Percentiles rank a stretch among this genome's conserved stretches.
Evolutionary conservation across 2,329 filamentous ascomycete species (phyloP).

Genomic region (Stagonosporopsis rhizophila): DNA sequence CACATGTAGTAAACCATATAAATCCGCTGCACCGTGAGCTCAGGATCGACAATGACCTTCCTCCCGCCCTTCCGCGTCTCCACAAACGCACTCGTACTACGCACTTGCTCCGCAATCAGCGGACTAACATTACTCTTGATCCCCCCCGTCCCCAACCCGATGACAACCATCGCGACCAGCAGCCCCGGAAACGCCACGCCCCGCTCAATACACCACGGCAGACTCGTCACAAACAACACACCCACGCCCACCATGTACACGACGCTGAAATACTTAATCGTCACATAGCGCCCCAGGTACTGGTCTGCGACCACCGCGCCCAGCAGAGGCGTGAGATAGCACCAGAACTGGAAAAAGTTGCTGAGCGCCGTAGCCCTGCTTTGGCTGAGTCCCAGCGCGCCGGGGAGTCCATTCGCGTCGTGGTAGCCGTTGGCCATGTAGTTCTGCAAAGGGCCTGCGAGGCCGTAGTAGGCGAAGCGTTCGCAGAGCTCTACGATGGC

Average conservation of each 20-base stretch:
- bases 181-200: conserved; percentile 69
- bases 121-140: conserved; percentile 79
- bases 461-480: conserved; percentile 56
- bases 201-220: conserved; percentile 68
- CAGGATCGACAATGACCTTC: conserved; percentile 54
- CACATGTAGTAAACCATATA: conserved; percentile 72
- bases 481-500: conserved; percentile 59
- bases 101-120: conserved; percentile 58
- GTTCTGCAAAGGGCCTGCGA: conserved; percentile 59
- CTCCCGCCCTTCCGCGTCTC: conserved; percentile 49
- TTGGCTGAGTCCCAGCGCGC: conserved; percentile 52
- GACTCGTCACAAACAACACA: conserved; percentile 69
- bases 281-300: conserved; percentile 72
- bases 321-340: conserved; percentile 56
- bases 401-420: conserved; percentile 51
- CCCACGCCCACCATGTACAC: conserved; percentile 71
- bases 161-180: conserved; percentile 68
- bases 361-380: conserved; percentile 54
- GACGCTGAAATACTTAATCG: conserved; percentile 70
- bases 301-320: conserved; percentile 68
- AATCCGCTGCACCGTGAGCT: conserved; percentile 55
- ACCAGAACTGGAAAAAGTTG: conserved; percentile 59
- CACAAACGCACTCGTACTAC: conserved; percentile 51
- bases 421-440: conserved; percentile 55
- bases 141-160: conserved; percentile 78